Percentiles rank a stretch among this genome's conserved stretches.
These are phyloP conservation scores for Zygosaccharomyces sapae DNA, from an alignment of 1,139 yeast species.

Conservation along the genomic window DNA sequence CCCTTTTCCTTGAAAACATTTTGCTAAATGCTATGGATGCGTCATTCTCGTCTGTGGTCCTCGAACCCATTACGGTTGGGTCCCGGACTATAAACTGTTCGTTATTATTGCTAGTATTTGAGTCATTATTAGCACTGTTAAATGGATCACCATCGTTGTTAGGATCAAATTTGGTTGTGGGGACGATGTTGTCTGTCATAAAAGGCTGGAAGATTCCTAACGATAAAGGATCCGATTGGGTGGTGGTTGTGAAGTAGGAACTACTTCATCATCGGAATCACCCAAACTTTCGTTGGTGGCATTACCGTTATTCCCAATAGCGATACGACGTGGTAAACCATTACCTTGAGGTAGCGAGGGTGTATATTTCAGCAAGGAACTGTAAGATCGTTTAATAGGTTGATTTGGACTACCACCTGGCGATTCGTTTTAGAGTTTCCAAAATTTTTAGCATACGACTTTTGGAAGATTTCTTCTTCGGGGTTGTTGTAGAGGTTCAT, in stretches of 20 bases:
- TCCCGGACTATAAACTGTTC: conserved; percentile 7
- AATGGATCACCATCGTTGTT: no score
- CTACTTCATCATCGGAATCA: conserved; percentile 7
- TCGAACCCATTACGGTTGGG: conserved; percentile 6
- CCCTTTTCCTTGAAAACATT: conserved; percentile 33
- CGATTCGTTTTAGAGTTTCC: conserved; percentile 22
- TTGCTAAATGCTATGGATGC: conserved; percentile 37
- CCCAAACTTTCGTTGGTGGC: not conserved
- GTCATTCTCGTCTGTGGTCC: conserved; percentile 32
- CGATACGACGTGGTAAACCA: not conserved
- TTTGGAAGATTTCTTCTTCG: conserved; percentile 28
- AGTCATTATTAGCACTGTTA: not conserved
- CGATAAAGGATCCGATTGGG: conserved; percentile 2
- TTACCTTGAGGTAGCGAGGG: conserved; percentile 2
- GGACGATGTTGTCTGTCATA: not conserved
- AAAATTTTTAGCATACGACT: conserved; percentile 33
- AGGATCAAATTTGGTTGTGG: no score
- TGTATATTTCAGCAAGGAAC: conserved; percentile 25
- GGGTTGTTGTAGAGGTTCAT: conserved; percentile 9
- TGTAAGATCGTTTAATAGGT: conserved; percentile 25
- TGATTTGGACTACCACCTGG: conserved; percentile 2
- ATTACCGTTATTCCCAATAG: not conserved
- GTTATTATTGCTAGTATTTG: not conserved
- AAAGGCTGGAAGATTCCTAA: conserved; percentile 1
- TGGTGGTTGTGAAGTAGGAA: conserved; percentile 5